phyloP scores from a whole-genome alignment of 768 basidiomycete species.

The Boletellus ananas region DNA sequence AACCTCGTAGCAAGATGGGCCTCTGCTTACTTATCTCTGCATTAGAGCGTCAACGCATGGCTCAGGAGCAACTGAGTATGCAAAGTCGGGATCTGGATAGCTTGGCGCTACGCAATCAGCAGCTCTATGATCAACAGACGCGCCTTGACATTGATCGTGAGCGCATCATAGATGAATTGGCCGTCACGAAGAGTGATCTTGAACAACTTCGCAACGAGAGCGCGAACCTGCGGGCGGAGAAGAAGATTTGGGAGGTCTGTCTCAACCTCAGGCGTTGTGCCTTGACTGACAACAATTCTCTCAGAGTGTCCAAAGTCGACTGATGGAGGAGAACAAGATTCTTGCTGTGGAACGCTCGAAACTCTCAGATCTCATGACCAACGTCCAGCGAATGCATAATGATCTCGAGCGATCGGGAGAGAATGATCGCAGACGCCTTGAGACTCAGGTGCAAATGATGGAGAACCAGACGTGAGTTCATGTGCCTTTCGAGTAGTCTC shows the following conservation, averaged over 20 bases:
- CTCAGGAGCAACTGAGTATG: conserved; percentile 62
- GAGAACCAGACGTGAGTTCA: conserved; percentile 70
- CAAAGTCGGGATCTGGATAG: conserved; percentile 65
- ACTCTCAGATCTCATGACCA: conserved; percentile 82
- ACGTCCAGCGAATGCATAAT: conserved; percentile 86
- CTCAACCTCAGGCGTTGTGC: background rate
- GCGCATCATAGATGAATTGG: conserved; percentile 64
- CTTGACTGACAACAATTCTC: conserved; percentile 3
- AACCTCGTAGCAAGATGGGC: background rate
- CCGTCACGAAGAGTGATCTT: conserved; percentile 51
- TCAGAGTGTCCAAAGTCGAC: conserved; percentile 73
- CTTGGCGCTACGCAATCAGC: conserved; percentile 62
- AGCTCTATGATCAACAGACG: conserved; percentile 69
- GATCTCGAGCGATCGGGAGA: conserved; percentile 81
- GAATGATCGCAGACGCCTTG: conserved; percentile 78
- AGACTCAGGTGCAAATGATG: conserved; percentile 72
- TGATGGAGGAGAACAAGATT: conserved; percentile 81
- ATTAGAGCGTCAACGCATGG: conserved; percentile 66
- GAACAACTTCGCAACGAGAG: conserved; percentile 83
- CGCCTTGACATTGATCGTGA: conserved; percentile 73
- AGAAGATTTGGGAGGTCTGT: conserved; percentile 86
- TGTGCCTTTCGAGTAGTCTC: background rate
- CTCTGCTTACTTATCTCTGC: background rate
- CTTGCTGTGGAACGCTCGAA: conserved; percentile 79
- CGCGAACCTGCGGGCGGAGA: conserved; percentile 88